Evolutionary conservation across 495 filamentous ascomycete genomes (phyloP).

Genomic region (Hyaloscypha bicolor): DNA sequence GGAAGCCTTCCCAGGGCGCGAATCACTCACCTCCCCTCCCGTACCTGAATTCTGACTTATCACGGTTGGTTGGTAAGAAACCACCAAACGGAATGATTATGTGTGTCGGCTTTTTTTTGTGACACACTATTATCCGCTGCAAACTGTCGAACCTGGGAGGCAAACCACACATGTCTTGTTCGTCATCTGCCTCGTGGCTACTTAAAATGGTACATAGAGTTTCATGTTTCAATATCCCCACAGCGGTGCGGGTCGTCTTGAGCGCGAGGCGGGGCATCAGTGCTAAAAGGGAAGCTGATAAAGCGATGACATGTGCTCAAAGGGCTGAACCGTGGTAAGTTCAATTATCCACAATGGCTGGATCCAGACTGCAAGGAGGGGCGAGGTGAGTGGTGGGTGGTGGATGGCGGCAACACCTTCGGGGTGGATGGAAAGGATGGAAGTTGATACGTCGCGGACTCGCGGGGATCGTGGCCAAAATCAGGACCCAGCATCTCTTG

Average conservation of each 20-base stretch:
- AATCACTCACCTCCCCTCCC: not conserved
- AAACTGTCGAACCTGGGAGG: conserved; percentile 7
- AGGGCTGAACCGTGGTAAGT: conserved; percentile 13
- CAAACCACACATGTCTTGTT: conserved; percentile 11
- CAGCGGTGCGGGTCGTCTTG: conserved; percentile 9
- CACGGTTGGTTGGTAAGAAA: conserved; percentile 1
- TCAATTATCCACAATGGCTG: conserved; percentile 20
- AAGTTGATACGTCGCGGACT: not conserved
- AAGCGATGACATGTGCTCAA: not conserved
- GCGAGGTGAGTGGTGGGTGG: conserved; percentile 1
- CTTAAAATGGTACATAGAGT: conserved; percentile 19
- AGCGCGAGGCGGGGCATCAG: conserved; percentile 19
- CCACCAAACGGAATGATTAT: not conserved
- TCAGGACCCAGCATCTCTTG: conserved; percentile 9
- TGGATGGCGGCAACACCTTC: conserved; percentile 5
- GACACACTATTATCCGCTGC: conserved; percentile 15
- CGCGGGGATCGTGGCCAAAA: conserved; percentile 3
- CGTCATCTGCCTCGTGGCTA: conserved; percentile 16
- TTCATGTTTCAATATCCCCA: conserved; percentile 30
- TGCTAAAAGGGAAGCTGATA: conserved; percentile 24
- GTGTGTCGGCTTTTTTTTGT: conserved; percentile 9
- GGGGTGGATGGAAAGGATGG: not conserved
- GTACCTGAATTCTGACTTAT: conserved; percentile 14
- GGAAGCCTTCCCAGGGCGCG: conserved; percentile 12
- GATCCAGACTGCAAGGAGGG: not conserved